Evolutionary conservation across 768 basidiomycete species (phyloP).

Genomic region (Mycena leptocephala): DNA sequence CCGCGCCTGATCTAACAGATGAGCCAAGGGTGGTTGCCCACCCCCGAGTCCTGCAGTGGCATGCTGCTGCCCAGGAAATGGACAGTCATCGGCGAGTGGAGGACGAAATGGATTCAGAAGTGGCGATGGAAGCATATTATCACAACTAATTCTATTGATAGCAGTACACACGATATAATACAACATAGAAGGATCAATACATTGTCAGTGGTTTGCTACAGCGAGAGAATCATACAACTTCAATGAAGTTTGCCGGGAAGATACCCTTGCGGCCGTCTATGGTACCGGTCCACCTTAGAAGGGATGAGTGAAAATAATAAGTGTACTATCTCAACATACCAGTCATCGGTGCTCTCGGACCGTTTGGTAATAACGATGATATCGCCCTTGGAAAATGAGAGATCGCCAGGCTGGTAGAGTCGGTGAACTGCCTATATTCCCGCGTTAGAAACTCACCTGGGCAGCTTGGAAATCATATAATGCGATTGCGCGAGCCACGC

Average conservation of each 20-base stretch:
- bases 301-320: neutral
- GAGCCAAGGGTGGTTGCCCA: slow-evolving; percentile 73
- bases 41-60: slow-evolving; percentile 75
- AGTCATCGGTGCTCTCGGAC: slow-evolving; percentile 82
- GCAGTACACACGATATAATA: slow-evolving; percentile 27
- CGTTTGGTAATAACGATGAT: slow-evolving; percentile 79
- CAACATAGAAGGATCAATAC: slow-evolving; percentile 18
- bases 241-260: slow-evolving; percentile 92
- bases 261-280: slow-evolving; percentile 72
- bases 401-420: slow-evolving; percentile 72
- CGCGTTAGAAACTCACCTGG: slow-evolving; percentile 62
- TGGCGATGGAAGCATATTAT: slow-evolving; percentile 52
- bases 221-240: slow-evolving; percentile 58
- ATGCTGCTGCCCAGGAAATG: slow-evolving; percentile 50
- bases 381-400: slow-evolving; percentile 85
- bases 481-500: slow-evolving; percentile 82
- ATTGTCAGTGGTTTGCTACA: slow-evolving; percentile 9
- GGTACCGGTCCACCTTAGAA: slow-evolving; percentile 85
- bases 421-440: neutral
- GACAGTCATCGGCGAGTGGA: slow-evolving; percentile 40
- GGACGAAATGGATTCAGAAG: slow-evolving; percentile 59
- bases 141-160: slow-evolving; percentile 6
- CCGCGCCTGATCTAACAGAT: slow-evolving; percentile 5
- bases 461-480: slow-evolving; percentile 82
- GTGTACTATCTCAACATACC: slow-evolving; percentile 61